phyloP scores from a whole-genome alignment of 805 yeast species.

The Schizosaccharomyces lindneri region DNA sequence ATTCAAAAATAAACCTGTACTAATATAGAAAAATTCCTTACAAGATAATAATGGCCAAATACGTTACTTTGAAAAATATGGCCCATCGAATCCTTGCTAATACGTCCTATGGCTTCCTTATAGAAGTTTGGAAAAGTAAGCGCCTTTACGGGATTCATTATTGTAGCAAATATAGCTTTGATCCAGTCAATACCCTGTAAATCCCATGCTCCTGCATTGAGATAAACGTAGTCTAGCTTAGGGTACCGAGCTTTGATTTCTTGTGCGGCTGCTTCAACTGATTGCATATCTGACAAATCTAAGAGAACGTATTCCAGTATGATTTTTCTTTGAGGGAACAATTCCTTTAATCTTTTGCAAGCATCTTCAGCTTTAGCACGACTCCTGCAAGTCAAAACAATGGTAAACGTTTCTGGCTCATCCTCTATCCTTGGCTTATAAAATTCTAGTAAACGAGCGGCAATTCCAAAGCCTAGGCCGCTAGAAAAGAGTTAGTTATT shows the following conservation, averaged over 20 bases:
- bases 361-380: conserved; percentile 61
- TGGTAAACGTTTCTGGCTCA: conserved; percentile 31
- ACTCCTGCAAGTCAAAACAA: conserved; percentile 75
- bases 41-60: conserved; percentile 78
- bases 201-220: conserved; percentile 78
- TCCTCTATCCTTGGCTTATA: conserved; percentile 18
- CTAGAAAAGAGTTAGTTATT: conserved; percentile 12
- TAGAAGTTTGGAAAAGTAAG: conserved; percentile 78
- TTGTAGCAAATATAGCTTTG: conserved; percentile 35
- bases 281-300: conserved; percentile 79
- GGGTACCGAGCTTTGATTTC: conserved; percentile 41
- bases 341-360: conserved; percentile 25
- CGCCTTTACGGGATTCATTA: conserved; percentile 39
- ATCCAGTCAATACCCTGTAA: conserved; percentile 72
- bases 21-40: conserved; percentile 10
- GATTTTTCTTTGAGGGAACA: conserved; percentile 16
- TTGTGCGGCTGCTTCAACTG: conserved; percentile 47
- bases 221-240: conserved; percentile 51
- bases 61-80: conserved; percentile 83
- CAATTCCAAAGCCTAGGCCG: conserved; percentile 68
- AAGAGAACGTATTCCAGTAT: conserved; percentile 61
- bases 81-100: conserved; percentile 58
- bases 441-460: conserved; percentile 42
- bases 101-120: conserved; percentile 54
- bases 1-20: not conserved